These are phyloP conservation scores for Backusella liffmaniae DNA, from an alignment of 192 early-diverging fungal genomes.

Conservation along the genomic window DNA sequence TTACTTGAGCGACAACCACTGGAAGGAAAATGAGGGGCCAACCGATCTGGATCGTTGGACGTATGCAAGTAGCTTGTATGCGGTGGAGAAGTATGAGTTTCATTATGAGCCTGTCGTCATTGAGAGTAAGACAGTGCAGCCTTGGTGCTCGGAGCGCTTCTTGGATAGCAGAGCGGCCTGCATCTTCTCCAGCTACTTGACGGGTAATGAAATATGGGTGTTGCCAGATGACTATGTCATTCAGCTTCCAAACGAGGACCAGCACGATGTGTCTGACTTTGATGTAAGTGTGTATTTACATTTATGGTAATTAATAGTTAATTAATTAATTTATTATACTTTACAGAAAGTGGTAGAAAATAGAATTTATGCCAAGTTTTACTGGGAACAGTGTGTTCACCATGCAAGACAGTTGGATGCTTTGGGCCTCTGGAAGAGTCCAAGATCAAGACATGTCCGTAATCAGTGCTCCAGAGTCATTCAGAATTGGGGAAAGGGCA, in stretches of 20 bases:
- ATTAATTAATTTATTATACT: background rate
- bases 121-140: slow-evolving; percentile 42
- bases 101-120: slow-evolving; percentile 58
- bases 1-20: slow-evolving; percentile 49
- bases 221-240: slow-evolving; percentile 49
- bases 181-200: slow-evolving; percentile 48
- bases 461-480: slow-evolving; percentile 38
- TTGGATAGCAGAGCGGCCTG: slow-evolving; percentile 56
- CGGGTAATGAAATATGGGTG: slow-evolving; percentile 56
- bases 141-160: slow-evolving; percentile 59
- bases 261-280: slow-evolving; percentile 36
- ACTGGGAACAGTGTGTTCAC: slow-evolving; percentile 56
- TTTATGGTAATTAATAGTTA: background rate
- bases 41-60: slow-evolving; percentile 49
- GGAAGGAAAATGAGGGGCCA: slow-evolving; percentile 50
- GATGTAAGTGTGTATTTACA: slow-evolving; percentile 33
- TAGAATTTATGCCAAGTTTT: slow-evolving; percentile 57
- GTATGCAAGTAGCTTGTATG: slow-evolving; percentile 36
- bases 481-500: slow-evolving; percentile 37
- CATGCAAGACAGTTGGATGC: slow-evolving; percentile 53
- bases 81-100: slow-evolving; percentile 55
- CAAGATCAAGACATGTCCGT: slow-evolving; percentile 41
- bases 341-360: slow-evolving; percentile 50
- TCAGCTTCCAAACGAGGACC: slow-evolving; percentile 25
- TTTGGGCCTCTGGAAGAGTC: slow-evolving; percentile 51